Evolutionary conservation across 129 eudicot species (phyloP).

Genomic region (Escallonia herrerae): DNA sequence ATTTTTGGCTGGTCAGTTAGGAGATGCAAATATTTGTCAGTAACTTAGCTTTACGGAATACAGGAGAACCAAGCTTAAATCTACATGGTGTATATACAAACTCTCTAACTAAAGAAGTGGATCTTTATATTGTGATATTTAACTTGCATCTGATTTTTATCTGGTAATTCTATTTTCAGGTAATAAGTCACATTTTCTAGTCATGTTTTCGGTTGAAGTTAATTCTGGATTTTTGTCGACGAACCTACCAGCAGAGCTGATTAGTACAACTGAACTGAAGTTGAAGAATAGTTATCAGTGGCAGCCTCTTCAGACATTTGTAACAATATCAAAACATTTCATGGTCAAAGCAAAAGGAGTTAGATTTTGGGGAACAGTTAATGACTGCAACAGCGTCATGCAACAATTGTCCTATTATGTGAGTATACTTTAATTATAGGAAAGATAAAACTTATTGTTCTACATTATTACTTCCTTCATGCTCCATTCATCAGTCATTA

Average conservation of each 20-base stretch:
- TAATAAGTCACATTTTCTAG: constrained; percentile 45
- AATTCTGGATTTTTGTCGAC: constrained; percentile 58
- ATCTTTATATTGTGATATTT: background rate
- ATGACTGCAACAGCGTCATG: constrained; percentile 62
- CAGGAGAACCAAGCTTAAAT: no score
- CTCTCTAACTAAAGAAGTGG: background rate
- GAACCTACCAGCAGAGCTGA: constrained; percentile 62
- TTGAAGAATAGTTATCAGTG: constrained; percentile 63
- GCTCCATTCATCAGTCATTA: no score
- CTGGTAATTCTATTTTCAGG: constrained; percentile 37
- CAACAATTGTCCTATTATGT: constrained; percentile 58
- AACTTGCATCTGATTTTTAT: background rate
- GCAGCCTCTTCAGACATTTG: constrained; percentile 88
- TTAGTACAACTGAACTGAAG: constrained; percentile 74
- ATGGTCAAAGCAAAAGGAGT: constrained; percentile 73
- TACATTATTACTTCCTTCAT: no score
- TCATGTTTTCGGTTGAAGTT: constrained; percentile 83
- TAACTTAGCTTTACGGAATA: no score
- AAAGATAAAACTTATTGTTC: no score
- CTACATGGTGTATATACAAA: no score
- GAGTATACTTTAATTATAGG: constrained; percentile 11
- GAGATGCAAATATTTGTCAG: background rate
- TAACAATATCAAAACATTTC: constrained; percentile 66
- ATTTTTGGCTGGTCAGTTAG: background rate
- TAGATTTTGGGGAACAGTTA: constrained; percentile 55